Percentiles rank a stretch among this genome's conserved stretches.
These are phyloP conservation scores for Melampsora americana DNA, from an alignment of 1,284 basidiomycete genomes.

Conservation along the genomic window DNA sequence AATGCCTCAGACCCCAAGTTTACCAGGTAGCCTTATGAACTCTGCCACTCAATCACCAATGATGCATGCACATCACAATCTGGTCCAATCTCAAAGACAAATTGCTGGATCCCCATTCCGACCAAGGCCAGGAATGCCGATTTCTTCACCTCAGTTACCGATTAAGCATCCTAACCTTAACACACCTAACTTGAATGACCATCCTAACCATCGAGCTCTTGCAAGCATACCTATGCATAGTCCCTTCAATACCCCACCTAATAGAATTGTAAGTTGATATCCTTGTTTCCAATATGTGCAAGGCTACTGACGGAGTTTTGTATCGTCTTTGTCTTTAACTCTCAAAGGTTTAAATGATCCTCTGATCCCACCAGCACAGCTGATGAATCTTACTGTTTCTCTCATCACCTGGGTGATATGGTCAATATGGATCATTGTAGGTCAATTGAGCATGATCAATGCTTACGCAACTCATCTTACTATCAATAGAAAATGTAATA, in stretches of 20 bases:
- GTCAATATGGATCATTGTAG: no score
- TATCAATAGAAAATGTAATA: no score
- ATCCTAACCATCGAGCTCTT: slow-evolving; percentile 9
- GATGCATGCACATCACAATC: neutral
- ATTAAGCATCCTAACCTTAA: neutral
- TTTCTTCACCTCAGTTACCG: neutral
- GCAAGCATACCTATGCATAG: neutral
- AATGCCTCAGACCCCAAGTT: neutral
- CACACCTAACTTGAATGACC: neutral
- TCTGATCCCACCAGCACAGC: no score
- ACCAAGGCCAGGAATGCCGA: neutral
- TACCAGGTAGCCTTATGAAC: neutral
- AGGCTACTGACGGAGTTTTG: no score
- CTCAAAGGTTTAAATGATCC: no score
- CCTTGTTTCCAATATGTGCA: no score
- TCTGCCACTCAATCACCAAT: neutral
- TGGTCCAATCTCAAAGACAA: neutral
- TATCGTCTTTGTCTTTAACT: no score
- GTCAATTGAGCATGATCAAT: no score
- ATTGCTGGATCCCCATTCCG: neutral
- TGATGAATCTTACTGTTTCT: no score
- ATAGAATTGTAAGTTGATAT: slow-evolving; percentile 4
- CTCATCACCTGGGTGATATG: no score
- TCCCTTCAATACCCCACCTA: neutral
- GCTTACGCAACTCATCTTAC: no score